phyloP scores from a whole-genome alignment of 176 grass and related monocot species.

The Ensete glaucum region DNA sequence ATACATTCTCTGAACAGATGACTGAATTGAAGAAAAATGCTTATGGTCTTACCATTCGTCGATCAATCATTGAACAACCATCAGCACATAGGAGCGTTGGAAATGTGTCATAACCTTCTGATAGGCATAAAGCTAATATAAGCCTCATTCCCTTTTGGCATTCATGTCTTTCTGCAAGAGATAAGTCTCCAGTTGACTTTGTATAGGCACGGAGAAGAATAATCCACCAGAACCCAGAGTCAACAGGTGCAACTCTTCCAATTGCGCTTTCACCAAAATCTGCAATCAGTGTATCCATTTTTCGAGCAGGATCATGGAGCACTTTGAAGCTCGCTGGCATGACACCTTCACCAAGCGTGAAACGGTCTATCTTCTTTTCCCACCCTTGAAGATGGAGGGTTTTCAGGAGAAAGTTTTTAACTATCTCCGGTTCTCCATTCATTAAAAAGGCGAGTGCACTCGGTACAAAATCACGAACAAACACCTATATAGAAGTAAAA shows the following conservation, averaged over 20 bases:
- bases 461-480: conserved; percentile 20
- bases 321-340: conserved; percentile 20
- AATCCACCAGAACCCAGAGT: conserved; percentile 20
- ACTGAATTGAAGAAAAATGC: not conserved
- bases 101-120: conserved; percentile 18
- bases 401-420: conserved; percentile 19
- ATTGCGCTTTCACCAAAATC: conserved; percentile 20
- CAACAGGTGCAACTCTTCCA: conserved; percentile 16
- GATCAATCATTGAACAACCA: conserved; percentile 19
- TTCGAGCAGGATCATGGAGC: conserved; percentile 13
- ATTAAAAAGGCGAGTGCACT: conserved; percentile 14
- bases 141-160: conserved; percentile 17
- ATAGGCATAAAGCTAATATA: conserved; percentile 13
- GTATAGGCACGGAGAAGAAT: conserved; percentile 17
- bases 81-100: conserved; percentile 15
- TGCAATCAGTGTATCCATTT: conserved; percentile 4
- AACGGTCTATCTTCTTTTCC: conserved; percentile 16
- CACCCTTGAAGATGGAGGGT: conserved; percentile 13
- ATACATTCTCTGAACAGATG: not conserved
- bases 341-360: conserved; percentile 16
- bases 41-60: conserved; percentile 14
- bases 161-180: conserved; percentile 10
- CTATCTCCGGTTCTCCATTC: conserved; percentile 14
- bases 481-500: not conserved
- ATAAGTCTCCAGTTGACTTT: conserved; percentile 8